These are phyloP conservation scores for Mycena alexandri DNA, from an alignment of 768 basidiomycete species.

Conservation along the genomic window DNA sequence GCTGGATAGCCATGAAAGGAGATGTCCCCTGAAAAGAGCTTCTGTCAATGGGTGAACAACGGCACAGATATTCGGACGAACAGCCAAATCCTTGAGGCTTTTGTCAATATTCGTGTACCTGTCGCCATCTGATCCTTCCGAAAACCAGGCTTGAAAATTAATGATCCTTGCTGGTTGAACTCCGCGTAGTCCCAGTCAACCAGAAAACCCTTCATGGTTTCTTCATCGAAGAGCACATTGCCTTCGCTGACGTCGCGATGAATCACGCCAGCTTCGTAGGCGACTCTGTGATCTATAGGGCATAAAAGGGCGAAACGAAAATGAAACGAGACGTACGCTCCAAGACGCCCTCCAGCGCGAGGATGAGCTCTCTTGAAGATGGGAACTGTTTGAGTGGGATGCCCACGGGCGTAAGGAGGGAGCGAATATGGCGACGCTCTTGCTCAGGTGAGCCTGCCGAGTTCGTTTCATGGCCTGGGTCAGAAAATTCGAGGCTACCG, in stretches of 20 bases:
- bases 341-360: slow-evolving; percentile 7
- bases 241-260: slow-evolving; percentile 35
- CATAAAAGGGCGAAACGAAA: background rate
- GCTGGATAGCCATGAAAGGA: slow-evolving; percentile 29
- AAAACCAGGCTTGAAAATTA: background rate
- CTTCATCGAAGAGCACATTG: slow-evolving; percentile 19
- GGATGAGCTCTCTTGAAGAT: slow-evolving; percentile 3
- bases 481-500: slow-evolving; percentile 22
- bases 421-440: slow-evolving; percentile 19
- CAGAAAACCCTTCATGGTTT: slow-evolving; percentile 13
- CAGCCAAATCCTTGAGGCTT: slow-evolving; percentile 19
- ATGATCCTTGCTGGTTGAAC: slow-evolving; percentile 1
- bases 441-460: background rate
- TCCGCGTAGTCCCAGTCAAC: slow-evolving; percentile 32
- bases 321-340: slow-evolving; percentile 7
- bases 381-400: slow-evolving; percentile 2
- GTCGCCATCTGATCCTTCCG: background rate
- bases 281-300: slow-evolving; percentile 10
- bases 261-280: slow-evolving; percentile 21
- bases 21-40: slow-evolving; percentile 23
- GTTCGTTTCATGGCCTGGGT: background rate
- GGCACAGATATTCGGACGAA: background rate
- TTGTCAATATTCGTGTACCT: slow-evolving; percentile 7
- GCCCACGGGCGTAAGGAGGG: slow-evolving; percentile 27
- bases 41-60: background rate